Evolutionary conservation across 306 rosid genomes (phyloP).

Genomic region (Dryas octopetala): DNA sequence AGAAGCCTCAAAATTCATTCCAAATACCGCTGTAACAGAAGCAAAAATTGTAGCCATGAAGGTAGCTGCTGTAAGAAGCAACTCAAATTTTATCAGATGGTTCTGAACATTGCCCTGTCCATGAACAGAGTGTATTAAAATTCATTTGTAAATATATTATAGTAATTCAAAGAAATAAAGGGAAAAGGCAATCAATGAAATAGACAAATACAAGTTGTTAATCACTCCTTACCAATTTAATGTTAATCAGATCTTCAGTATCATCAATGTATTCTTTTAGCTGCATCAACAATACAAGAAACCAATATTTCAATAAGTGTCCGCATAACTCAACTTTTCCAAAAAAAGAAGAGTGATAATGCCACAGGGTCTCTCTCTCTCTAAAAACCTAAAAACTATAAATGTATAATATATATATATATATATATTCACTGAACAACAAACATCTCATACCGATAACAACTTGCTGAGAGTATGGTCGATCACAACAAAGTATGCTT

Average conservation of each 20-base stretch:
- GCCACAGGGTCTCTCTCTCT: not conserved
- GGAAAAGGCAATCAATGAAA: constrained; percentile 10
- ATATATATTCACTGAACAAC: constrained; percentile 15
- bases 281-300: constrained; percentile 39
- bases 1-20: constrained; percentile 66
- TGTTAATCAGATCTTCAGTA: constrained; percentile 51
- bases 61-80: constrained; percentile 91
- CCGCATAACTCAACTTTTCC: not conserved
- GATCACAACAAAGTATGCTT: constrained; percentile 50
- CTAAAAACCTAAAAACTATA: constrained; percentile 10
- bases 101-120: constrained; percentile 93
- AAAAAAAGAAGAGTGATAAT: not conserved
- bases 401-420: not conserved
- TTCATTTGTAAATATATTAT: not conserved
- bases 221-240: constrained; percentile 44
- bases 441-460: constrained; percentile 41
- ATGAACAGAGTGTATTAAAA: constrained; percentile 16
- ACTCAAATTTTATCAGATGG: constrained; percentile 82
- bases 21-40: constrained; percentile 79
- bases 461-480: constrained; percentile 48
- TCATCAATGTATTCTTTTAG: constrained; percentile 55
- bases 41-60: constrained; percentile 77
- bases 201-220: constrained; percentile 12
- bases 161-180: constrained; percentile 25
- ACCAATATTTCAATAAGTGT: constrained; percentile 19